phyloP scores from a whole-genome alignment of 1,139 yeast species.

The Kodamaea anthophila region DNA sequence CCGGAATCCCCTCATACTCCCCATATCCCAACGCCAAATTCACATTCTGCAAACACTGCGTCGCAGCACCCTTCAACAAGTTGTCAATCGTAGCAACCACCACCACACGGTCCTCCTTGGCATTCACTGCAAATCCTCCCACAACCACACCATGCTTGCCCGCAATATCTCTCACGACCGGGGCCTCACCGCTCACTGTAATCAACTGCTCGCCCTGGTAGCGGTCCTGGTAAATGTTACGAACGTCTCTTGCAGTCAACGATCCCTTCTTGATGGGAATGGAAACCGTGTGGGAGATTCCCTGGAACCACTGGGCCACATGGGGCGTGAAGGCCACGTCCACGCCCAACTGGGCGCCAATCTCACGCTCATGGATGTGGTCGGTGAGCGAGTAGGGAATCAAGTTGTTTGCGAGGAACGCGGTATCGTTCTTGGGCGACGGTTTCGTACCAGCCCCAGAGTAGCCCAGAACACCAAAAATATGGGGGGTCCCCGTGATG shows the following conservation, averaged over 20 bases:
- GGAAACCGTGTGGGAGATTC: conserved; percentile 86
- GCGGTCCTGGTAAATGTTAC: conserved; percentile 81
- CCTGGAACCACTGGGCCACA: conserved; percentile 99
- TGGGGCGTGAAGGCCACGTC: conserved; percentile 92
- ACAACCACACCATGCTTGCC: conserved; percentile 92
- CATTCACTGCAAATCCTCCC: conserved; percentile 93
- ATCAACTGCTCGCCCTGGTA: conserved; percentile 85
- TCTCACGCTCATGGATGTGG: conserved; percentile 93
- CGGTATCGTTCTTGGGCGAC: conserved; percentile 86
- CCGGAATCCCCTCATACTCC: conserved; percentile 92
- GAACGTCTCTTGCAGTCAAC: conserved; percentile 73
- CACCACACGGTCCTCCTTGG: conserved; percentile 85
- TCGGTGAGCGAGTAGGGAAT: conserved; percentile 95
- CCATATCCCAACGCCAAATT: conserved; percentile 85
- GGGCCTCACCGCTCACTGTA: conserved; percentile 83
- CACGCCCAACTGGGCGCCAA: conserved; percentile 70
- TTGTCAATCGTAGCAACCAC: conserved; percentile 94
- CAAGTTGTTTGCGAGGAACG: conserved; percentile 68
- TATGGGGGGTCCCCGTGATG: conserved; percentile 64
- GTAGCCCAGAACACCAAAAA: conserved; percentile 95
- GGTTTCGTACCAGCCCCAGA: conserved; percentile 99
- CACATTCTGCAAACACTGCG: conserved; percentile 95
- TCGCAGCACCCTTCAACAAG: conserved; percentile 94
- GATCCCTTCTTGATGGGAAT: conserved; percentile 73
- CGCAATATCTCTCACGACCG: conserved; percentile 82